Conservation (phyloP, 352 stramenopile genomes). For the Pythium scleroteichum region DNA sequence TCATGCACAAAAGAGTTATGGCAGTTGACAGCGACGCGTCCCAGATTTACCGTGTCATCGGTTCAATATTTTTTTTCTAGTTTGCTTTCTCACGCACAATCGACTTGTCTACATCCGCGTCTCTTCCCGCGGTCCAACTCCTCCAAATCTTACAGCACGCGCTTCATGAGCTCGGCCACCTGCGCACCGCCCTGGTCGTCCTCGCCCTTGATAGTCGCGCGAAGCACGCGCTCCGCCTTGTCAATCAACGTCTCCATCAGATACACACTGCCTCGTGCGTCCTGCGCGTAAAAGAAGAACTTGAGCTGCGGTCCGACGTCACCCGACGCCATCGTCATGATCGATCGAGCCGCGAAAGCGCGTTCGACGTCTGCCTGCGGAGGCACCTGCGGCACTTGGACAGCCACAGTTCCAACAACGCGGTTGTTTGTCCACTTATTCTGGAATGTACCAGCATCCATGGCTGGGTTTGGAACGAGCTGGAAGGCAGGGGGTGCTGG, state of each 20-base stretch:
- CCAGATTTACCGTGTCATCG: not conserved
- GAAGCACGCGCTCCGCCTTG: constrained; percentile 61
- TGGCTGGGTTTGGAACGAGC: constrained; percentile 63
- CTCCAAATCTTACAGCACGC: constrained; percentile 36
- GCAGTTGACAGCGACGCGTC: constrained; percentile 5
- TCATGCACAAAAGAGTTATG: not conserved
- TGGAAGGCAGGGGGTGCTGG: constrained; percentile 36
- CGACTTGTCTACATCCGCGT: constrained; percentile 7
- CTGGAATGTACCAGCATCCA: constrained; percentile 77
- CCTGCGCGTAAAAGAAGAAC: constrained; percentile 87
- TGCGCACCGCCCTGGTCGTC: constrained; percentile 57
- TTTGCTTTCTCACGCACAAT: not conserved
- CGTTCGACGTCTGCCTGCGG: constrained; percentile 67
- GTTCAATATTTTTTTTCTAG: constrained; percentile 1
- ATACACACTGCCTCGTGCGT: constrained; percentile 59
- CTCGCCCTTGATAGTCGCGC: constrained; percentile 76
- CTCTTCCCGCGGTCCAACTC: not conserved
- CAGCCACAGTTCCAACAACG: constrained; percentile 60
- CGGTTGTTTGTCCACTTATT: constrained; percentile 66
- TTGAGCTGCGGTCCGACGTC: constrained; percentile 83
- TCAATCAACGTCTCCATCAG: constrained; percentile 75
- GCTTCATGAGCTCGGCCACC: constrained; percentile 65
- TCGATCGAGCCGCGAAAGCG: constrained; percentile 50
- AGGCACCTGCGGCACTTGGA: constrained; percentile 61
- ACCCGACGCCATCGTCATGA: constrained; percentile 81